phyloP scores from a whole-genome alignment of 1,284 basidiomycete genomes.

The Golubevia sp. region DNA sequence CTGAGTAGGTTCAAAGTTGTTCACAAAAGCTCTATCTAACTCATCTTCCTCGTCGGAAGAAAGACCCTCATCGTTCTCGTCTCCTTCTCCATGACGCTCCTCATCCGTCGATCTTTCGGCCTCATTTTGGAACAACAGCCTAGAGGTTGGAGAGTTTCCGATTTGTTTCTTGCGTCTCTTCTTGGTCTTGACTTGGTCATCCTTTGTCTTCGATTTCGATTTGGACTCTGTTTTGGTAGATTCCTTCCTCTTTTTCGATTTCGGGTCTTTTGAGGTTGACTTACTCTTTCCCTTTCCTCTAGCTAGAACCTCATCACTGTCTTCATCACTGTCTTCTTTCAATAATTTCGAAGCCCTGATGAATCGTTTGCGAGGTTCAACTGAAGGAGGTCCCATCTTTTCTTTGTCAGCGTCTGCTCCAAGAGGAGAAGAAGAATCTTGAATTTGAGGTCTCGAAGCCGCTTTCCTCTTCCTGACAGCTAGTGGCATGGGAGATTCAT shows the following conservation, averaged over 20 bases:
- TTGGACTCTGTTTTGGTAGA: not conserved
- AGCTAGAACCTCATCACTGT: not conserved
- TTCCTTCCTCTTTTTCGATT: not conserved
- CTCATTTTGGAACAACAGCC: conserved; percentile 71
- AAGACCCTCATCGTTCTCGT: conserved; percentile 66
- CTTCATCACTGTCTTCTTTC: conserved; percentile 10
- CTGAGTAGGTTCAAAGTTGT: conserved; percentile 73
- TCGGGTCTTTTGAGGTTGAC: not conserved
- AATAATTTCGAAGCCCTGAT: not conserved
- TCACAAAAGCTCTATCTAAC: conserved; percentile 73
- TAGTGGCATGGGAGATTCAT: not conserved
- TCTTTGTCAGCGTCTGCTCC: not conserved
- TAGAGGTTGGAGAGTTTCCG: conserved; percentile 54
- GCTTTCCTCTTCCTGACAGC: not conserved
- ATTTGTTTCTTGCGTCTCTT: conserved; percentile 31
- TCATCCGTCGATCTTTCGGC: conserved; percentile 79
- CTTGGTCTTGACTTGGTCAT: conserved; percentile 2
- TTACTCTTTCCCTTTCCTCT: conserved; percentile 8
- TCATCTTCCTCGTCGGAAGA: conserved; percentile 67
- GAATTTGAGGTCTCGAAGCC: not conserved
- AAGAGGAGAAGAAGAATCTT: not conserved
- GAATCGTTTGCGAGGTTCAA: not conserved
- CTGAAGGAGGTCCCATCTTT: not conserved
- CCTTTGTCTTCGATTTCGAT: conserved; percentile 2
- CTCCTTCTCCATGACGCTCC: conserved; percentile 64